Evolutionary conservation across 176 grass and related monocot species (phyloP).

Genomic region (Lolium perenne): DNA sequence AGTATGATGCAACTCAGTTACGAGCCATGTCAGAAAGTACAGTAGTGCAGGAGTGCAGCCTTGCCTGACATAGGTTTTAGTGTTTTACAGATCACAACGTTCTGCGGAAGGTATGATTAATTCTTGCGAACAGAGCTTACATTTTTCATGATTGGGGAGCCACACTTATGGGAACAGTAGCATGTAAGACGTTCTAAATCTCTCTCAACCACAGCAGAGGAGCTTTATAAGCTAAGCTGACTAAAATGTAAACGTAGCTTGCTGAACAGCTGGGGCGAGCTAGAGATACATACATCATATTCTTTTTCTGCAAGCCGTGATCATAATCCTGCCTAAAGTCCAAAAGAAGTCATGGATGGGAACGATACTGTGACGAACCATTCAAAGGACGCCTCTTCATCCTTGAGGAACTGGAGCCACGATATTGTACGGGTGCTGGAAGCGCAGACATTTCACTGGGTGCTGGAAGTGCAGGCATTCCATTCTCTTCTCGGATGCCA

Average conservation of each 20-base stretch:
- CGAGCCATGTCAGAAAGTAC: conserved; percentile 7
- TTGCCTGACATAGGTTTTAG: not conserved
- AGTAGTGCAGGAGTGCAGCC: not conserved
- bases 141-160: not conserved
- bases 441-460: conserved; percentile 43
- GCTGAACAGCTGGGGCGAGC: not conserved
- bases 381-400: not conserved
- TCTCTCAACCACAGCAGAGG: not conserved
- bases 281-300: not conserved
- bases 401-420: conserved; percentile 31
- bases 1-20: not conserved
- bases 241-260: not conserved
- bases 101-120: too few species aligned
- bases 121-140: not conserved
- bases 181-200: not conserved
- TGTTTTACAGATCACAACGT: too few species aligned
- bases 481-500: conserved; percentile 10
- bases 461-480: conserved; percentile 43
- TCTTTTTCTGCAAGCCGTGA: conserved; percentile 3
- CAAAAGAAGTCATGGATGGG: conserved; percentile 18
- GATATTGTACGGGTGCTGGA: conserved; percentile 42
- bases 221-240: conserved; percentile 7
- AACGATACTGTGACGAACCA: not conserved
- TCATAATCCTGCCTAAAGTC: not conserved
- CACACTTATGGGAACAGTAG: not conserved